Evolutionary conservation across 139 green algal genomes (phyloP).

Genomic region (Chlamydomonas sp.): DNA sequence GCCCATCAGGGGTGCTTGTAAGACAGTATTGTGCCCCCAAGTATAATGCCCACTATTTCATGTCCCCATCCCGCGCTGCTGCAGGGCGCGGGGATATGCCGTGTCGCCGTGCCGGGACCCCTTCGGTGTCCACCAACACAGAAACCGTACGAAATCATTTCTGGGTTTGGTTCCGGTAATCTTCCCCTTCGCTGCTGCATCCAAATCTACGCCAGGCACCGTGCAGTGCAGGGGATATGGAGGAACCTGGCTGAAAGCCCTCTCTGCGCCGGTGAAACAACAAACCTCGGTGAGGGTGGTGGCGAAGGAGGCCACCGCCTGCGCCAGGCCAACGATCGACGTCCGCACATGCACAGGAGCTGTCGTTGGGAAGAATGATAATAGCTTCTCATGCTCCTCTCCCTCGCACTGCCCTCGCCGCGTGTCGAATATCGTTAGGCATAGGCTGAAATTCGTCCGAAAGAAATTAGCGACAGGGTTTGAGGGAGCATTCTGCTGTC

Average conservation of each 20-base stretch:
- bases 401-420: constrained; percentile 32
- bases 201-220: too few relatives aligned
- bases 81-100: too few relatives aligned
- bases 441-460: constrained; percentile 4
- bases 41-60: too few relatives aligned
- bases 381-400: constrained; percentile 37
- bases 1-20: too few relatives aligned
- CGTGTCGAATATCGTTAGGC: constrained; percentile 24
- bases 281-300: neutral
- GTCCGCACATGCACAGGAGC: constrained; percentile 12
- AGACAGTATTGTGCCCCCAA: too few relatives aligned
- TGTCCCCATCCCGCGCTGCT: too few relatives aligned
- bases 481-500: neutral
- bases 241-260: neutral
- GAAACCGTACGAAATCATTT: too few relatives aligned
- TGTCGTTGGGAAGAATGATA: constrained; percentile 39
- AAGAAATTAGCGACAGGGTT: constrained; percentile 29
- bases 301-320: constrained; percentile 32
- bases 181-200: too few relatives aligned
- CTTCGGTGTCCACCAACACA: too few relatives aligned
- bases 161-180: too few relatives aligned
- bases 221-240: neutral
- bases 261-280: neutral
- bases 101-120: too few relatives aligned
- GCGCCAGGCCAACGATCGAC: constrained; percentile 40